Evolutionary conservation across 805 yeast genomes (phyloP), one percentile per base, ranked within the genome.

Genomic region (Komagataella pastoris): DNA sequence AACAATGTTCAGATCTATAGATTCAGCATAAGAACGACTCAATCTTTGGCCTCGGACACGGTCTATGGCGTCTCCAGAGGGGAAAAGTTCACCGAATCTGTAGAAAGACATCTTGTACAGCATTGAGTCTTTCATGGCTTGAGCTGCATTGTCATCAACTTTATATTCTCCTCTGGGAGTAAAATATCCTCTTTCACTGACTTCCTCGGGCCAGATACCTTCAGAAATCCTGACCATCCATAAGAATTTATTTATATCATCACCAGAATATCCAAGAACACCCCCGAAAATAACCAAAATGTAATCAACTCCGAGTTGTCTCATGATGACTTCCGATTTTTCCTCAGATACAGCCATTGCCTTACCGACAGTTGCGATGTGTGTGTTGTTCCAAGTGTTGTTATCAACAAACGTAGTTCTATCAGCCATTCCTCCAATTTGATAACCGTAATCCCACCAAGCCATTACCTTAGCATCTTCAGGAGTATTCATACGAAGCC

Each of bases 361-460:
- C 68, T 89, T 89, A 61, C 99, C 99, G 52, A 93, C 99, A 14
- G 97, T 89, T 58, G 99, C 99, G 68, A 93, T 95, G 66, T 93
- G 99, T 3, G 99, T 93, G 73, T 93, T 93, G 67, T 93, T 93
- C 99, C 99, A 93, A 8, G 99, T 93, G 71, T 93, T 93, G 77
- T 93, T 93, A 68, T 93, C 99, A 45, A 95, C 99, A 59, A 93
- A 75, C 5, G 99, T 93, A 57, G 98, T 91, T 64, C 99, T 81
- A 70, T 93, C 99, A 48, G 99, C 99, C 98, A 93, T 93, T 56
- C 99, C 99, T 60, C 99, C 99, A 62, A 93, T 93, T 73, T 93
- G 99, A 69, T 93, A 93, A 52, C 99, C 99, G 64, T 95, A 95
- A 73, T 95, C 99, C 99, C 99, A 93, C 99, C 99, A 93, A 8